Base-by-base conservation (phyloP, 176 grass and related monocot genomes). In the Carex pumila region DNA sequence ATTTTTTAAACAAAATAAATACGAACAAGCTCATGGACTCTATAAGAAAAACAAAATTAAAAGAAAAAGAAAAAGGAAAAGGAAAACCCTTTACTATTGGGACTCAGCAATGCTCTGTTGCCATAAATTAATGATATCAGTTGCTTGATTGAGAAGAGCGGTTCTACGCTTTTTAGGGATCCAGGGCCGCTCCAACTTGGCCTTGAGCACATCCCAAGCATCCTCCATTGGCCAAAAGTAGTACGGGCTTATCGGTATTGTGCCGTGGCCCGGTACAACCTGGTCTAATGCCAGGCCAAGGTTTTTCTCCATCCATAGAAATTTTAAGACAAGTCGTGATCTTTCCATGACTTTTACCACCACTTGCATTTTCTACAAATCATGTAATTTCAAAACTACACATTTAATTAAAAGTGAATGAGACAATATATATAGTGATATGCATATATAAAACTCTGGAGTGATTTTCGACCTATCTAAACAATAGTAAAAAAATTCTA, bases 241-340 rank as follows among this genome's bases (percentile, higher is more conserved):
- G 71, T 97, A 97, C 0, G 94, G 94, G 84, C 91, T 97, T 6
- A 97, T 79, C 0, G 94, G 91, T 85, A 97, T 85, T 43, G 91
- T 93, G 2, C 94, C 91, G 14, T 91, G 59, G 66, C 94, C 91
- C 0, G 91, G 88, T 81, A 97, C 83, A 60, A 97, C 64, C 30
- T 90, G 91, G 79, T 97, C 94, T 0, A 91, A 84, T 29, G 86
- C 88, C 37, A 97, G 84, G 83, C 91, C 91, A 0, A 97, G 92
- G 87, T 97, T 97, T 82, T 93, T 97, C 86, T 93, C 94, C 91
- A 97, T 97, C 91, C 94, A 97, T 62, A 97, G 86, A 76, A 97
- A 97, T 81, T 93, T 93, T 7, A 97, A 75, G 45, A 97, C 86
- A 1, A 91, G 74, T 82, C 90, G 76, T 0, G 94, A 88, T 50